Percentiles rank a stretch among this genome's conserved stretches.
Evolutionary conservation across 1,284 basidiomycete genomes (phyloP).

Genomic region (Hypsizygus ulmarius): DNA sequence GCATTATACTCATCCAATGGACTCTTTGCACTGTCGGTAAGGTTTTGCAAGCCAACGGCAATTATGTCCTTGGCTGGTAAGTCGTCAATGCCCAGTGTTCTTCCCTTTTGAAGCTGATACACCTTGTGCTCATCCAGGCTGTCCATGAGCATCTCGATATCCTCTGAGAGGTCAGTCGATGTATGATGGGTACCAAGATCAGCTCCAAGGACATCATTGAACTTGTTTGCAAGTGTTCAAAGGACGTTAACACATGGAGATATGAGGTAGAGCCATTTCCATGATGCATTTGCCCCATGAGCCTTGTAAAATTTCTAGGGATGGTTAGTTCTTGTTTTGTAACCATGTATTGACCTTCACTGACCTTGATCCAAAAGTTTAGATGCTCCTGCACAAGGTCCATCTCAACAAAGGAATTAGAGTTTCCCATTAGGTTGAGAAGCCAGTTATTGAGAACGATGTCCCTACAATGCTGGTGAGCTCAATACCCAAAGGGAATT

Average conservation of each 20-base stretch:
- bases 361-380: background rate
- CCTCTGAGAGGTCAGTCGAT: no score
- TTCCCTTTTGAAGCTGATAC: no score
- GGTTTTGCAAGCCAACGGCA: no score
- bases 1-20: no score
- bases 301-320: background rate
- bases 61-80: no score
- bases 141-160: no score
- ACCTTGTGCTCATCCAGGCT: no score
- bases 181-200: no score
- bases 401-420: conserved; percentile 9
- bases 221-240: background rate
- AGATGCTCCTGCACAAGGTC: conserved; percentile 9
- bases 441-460: conserved; percentile 12
- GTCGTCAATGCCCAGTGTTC: no score
- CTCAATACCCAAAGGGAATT: background rate
- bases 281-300: background rate
- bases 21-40: no score
- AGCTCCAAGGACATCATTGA: no score
- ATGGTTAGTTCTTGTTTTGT: background rate
- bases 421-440: conserved; percentile 17
- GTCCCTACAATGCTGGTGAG: background rate
- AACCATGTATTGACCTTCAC: background rate
- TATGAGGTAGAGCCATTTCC: background rate
- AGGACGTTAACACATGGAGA: background rate